Percentiles rank a stretch among this genome's conserved stretches.
Evolutionary conservation across 2,329 filamentous ascomycete species (phyloP).

Genomic region (Trichoderma arundinaceum): DNA sequence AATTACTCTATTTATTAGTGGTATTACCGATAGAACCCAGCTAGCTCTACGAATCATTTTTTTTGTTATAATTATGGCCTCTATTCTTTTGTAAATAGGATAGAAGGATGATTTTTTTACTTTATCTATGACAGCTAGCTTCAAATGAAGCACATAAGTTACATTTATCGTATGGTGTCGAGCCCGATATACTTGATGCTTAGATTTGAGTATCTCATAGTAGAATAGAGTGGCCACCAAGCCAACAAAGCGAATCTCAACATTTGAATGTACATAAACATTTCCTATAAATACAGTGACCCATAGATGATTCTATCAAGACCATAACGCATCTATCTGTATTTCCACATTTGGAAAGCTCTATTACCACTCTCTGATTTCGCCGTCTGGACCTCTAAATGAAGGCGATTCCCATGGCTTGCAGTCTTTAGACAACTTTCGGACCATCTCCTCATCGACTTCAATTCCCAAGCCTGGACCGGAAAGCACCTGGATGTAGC

Average conservation of each 20-base stretch:
- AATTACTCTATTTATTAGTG: too few relatives aligned
- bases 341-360: not conserved
- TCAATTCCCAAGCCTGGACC: conserved; percentile 72
- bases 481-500: conserved; percentile 65
- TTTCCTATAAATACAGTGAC: not conserved
- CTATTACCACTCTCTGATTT: conserved; percentile 69
- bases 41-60: too few relatives aligned
- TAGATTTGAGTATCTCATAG: not conserved
- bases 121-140: not conserved
- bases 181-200: not conserved
- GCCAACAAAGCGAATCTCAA: not conserved
- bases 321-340: not conserved
- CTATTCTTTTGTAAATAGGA: too few relatives aligned
- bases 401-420: conserved; percentile 69
- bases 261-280: not conserved
- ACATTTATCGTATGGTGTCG: too few relatives aligned
- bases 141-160: too few relatives aligned
- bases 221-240: not conserved
- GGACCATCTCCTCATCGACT: conserved; percentile 71
- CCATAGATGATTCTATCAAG: conserved; percentile 1
- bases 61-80: too few relatives aligned
- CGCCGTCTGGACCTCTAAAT: conserved; percentile 70
- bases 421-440: conserved; percentile 61
- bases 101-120: too few relatives aligned
- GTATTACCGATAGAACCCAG: too few relatives aligned